Percentiles rank a stretch among this genome's conserved stretches.
Evolutionary conservation across 371 early-diverging fungal genomes (phyloP).

Genomic region (Coemansia sp.): DNA sequence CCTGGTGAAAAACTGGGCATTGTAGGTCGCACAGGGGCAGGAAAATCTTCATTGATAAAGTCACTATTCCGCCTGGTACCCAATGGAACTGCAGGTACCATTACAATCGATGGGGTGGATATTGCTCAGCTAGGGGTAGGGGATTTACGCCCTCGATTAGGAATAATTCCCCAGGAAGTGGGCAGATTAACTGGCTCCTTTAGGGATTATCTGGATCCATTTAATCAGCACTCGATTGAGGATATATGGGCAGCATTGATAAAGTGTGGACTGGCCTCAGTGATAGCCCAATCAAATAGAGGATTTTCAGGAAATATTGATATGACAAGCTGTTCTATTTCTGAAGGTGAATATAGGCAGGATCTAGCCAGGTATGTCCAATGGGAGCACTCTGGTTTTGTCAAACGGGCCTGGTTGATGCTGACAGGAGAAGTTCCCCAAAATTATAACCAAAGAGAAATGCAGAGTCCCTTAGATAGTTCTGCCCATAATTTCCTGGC

Average conservation of each 20-base stretch:
- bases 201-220: conserved; percentile 56
- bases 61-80: conserved; percentile 61
- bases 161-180: conserved; percentile 67
- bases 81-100: conserved; percentile 27
- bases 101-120: conserved; percentile 10
- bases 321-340: no score
- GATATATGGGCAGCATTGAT: conserved; percentile 62
- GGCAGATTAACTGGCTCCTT: conserved; percentile 57
- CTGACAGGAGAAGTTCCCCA: not conserved
- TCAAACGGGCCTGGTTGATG: not conserved
- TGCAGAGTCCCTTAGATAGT: not conserved
- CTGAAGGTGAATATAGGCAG: not conserved
- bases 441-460: not conserved
- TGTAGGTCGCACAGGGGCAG: conserved; percentile 57
- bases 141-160: conserved; percentile 56
- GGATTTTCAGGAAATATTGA: not conserved
- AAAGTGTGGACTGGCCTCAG: conserved; percentile 54
- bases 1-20: conserved; percentile 54
- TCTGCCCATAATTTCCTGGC: not conserved
- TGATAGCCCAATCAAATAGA: conserved; percentile 38
- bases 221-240: conserved; percentile 51
- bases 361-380: not conserved
- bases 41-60: conserved; percentile 60
- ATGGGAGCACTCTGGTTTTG: not conserved
- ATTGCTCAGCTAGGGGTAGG: conserved; percentile 3